phyloP scores from a whole-genome alignment of 257 asterid species.

The Solanum appendiculatum region DNA sequence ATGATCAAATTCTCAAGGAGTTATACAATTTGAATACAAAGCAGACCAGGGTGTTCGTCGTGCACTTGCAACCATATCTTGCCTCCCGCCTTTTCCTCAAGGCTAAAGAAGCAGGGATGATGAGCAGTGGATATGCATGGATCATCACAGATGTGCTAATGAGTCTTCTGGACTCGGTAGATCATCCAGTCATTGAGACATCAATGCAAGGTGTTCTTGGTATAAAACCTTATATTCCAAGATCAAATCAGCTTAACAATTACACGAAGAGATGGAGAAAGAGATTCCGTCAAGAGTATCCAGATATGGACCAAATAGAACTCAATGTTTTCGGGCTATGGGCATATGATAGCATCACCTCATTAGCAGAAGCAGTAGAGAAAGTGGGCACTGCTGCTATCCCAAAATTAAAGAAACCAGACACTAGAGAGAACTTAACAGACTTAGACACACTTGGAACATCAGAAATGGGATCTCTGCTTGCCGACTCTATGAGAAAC shows the following conservation, averaged over 20 bases:
- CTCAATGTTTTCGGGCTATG: slow-evolving; percentile 34
- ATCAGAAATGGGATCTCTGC: slow-evolving; percentile 20
- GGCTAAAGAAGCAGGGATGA: slow-evolving; percentile 34
- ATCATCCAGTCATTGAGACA: slow-evolving; percentile 23
- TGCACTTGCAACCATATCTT: slow-evolving; percentile 26
- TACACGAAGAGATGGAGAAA: slow-evolving; percentile 29
- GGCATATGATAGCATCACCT: slow-evolving; percentile 34
- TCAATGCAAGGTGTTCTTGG: slow-evolving; percentile 52
- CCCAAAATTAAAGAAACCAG: slow-evolving; percentile 1
- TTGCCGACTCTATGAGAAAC: slow-evolving; percentile 16
- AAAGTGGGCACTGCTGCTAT: background rate
- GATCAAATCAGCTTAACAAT: slow-evolving; percentile 3
- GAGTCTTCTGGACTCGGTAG: slow-evolving; percentile 22
- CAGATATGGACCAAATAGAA: slow-evolving; percentile 15
- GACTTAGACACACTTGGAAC: slow-evolving; percentile 32
- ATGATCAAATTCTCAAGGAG: slow-evolving; percentile 21
- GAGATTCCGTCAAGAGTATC: slow-evolving; percentile 33
- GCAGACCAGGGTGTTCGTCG: slow-evolving; percentile 42
- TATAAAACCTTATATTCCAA: slow-evolving; percentile 31
- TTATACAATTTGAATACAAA: slow-evolving; percentile 20
- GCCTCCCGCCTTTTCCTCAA: slow-evolving; percentile 28
- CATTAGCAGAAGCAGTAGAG: slow-evolving; percentile 25
- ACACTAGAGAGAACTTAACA: background rate
- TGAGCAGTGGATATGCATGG: slow-evolving; percentile 42
- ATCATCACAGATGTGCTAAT: slow-evolving; percentile 33